Percentiles rank a stretch among this genome's conserved stretches.
phyloP scores from a whole-genome alignment of 2,329 filamentous ascomycete species.

The Aspergillus ruber region DNA sequence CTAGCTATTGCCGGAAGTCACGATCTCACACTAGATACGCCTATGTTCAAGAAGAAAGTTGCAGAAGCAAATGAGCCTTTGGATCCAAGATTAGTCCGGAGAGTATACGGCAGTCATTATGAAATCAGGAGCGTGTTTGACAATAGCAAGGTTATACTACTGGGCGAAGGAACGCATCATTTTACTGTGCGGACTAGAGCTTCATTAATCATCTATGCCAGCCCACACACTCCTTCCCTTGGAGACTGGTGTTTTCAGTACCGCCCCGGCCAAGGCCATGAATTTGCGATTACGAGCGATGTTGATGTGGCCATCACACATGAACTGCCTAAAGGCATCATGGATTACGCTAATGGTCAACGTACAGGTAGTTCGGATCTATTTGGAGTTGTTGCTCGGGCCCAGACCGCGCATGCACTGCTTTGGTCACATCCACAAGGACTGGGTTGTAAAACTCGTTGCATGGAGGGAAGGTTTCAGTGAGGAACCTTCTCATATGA shows the following conservation, averaged over 20 bases:
- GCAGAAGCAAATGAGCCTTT: constrained; percentile 19
- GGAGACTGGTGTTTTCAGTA: constrained; percentile 50
- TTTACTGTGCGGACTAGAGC: constrained; percentile 49
- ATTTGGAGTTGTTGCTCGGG: constrained; percentile 25
- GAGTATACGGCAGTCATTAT: constrained; percentile 36
- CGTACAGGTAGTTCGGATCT: constrained; percentile 27
- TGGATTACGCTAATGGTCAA: constrained; percentile 39
- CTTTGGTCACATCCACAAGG: constrained; percentile 42
- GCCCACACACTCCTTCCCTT: constrained; percentile 46
- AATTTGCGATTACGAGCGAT: constrained; percentile 22
- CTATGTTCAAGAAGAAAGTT: constrained; percentile 30
- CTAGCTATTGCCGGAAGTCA: constrained; percentile 53
- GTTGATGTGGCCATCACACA: constrained; percentile 51
- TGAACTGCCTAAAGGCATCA: constrained; percentile 48
- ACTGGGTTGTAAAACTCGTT: constrained; percentile 52
- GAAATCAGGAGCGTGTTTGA: constrained; percentile 37
- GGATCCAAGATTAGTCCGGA: constrained; percentile 22
- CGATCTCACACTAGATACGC: constrained; percentile 41
- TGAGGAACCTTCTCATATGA: constrained; percentile 40
- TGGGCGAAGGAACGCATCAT: constrained; percentile 46
- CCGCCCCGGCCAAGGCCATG: constrained; percentile 28
- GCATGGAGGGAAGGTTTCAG: constrained; percentile 41
- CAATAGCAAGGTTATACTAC: constrained; percentile 39
- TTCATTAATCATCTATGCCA: constrained; percentile 46
- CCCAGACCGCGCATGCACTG: constrained; percentile 32